Evolutionary conservation across 2,329 filamentous ascomycete genomes (phyloP).

Genomic region (Ploettnerulaceae sp.): DNA sequence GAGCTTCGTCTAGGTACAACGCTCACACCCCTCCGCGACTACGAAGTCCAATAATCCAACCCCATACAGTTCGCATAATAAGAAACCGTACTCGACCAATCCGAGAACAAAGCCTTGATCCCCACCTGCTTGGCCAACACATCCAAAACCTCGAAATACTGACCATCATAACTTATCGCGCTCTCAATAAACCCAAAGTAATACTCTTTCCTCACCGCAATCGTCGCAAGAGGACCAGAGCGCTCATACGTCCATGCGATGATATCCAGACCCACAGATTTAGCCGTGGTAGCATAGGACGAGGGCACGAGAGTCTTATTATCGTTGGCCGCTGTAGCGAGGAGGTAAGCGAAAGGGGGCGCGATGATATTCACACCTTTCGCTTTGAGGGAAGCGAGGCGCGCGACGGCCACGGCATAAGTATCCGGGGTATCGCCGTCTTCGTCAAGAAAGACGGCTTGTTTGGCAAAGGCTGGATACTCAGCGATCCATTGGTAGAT

Average conservation of each 20-base stretch:
- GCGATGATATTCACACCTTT: constrained; percentile 20
- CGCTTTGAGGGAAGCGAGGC: constrained; percentile 11
- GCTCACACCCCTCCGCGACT: too few relatives aligned
- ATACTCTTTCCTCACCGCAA: constrained; percentile 10
- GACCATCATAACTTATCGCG: constrained; percentile 17
- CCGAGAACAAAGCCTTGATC: constrained; percentile 19
- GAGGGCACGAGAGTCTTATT: constrained; percentile 21
- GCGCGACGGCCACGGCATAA: constrained; percentile 6
- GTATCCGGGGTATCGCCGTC: constrained; percentile 13
- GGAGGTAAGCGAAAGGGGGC: constrained; percentile 18
- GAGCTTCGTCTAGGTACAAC: too few relatives aligned
- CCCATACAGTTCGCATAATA: constrained; percentile 24
- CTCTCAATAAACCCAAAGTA: constrained; percentile 13
- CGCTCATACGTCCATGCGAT: constrained; percentile 23
- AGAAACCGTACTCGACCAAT: constrained; percentile 18
- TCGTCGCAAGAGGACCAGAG: constrained; percentile 13
- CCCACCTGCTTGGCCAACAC: constrained; percentile 18
- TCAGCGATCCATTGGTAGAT: constrained; percentile 23
- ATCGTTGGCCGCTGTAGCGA: constrained; percentile 12
- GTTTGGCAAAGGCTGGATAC: constrained; percentile 18
- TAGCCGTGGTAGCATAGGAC: constrained; percentile 16
- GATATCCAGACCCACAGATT: constrained; percentile 17
- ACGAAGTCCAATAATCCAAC: constrained; percentile 5
- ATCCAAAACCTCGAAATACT: constrained; percentile 18
- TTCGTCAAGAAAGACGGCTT: constrained; percentile 24